phyloP scores from a whole-genome alignment of 768 basidiomycete species.

The Nidularia pulvinata region DNA sequence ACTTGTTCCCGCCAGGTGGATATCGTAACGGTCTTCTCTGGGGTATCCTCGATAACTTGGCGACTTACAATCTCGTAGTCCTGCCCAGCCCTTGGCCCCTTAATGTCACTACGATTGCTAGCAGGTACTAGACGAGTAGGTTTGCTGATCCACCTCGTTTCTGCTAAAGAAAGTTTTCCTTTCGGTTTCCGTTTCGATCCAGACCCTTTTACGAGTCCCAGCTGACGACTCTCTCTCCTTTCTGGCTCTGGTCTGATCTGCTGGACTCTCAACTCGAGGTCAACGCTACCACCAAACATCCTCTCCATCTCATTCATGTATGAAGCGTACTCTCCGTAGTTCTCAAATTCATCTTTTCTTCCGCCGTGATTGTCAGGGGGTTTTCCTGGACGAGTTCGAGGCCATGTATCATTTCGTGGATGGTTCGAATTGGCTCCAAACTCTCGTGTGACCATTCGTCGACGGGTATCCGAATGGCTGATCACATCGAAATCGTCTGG shows the following conservation, averaged over 20 bases:
- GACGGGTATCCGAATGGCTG: slow-evolving; percentile 16
- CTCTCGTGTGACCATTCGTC: slow-evolving; percentile 5
- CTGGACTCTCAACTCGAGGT: slow-evolving; percentile 16
- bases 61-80: slow-evolving; percentile 41
- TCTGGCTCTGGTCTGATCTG: slow-evolving; percentile 6
- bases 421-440: neutral
- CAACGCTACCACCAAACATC: slow-evolving; percentile 17
- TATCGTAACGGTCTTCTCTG: slow-evolving; percentile 52
- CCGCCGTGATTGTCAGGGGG: too few relatives aligned
- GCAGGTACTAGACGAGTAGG: slow-evolving; percentile 7
- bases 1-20: slow-evolving; percentile 58
- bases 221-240: slow-evolving; percentile 7
- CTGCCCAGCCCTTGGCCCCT: slow-evolving; percentile 27
- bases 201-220: slow-evolving; percentile 9
- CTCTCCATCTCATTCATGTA: slow-evolving; percentile 28
- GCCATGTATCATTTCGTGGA: slow-evolving; percentile 2
- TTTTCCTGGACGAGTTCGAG: too few relatives aligned
- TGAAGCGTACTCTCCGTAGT: slow-evolving; percentile 29
- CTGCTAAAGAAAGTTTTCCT: slow-evolving; percentile 9
- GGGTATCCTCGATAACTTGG: slow-evolving; percentile 44
- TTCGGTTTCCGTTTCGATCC: slow-evolving; percentile 1
- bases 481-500: slow-evolving; percentile 37
- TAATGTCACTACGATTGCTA: slow-evolving; percentile 9
- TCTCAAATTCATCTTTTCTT: slow-evolving; percentile 20
- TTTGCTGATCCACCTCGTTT: slow-evolving; percentile 17